These are phyloP conservation scores for Craterostigma plantagineum DNA, from an alignment of 257 asterid species.

Conservation along the genomic window DNA sequence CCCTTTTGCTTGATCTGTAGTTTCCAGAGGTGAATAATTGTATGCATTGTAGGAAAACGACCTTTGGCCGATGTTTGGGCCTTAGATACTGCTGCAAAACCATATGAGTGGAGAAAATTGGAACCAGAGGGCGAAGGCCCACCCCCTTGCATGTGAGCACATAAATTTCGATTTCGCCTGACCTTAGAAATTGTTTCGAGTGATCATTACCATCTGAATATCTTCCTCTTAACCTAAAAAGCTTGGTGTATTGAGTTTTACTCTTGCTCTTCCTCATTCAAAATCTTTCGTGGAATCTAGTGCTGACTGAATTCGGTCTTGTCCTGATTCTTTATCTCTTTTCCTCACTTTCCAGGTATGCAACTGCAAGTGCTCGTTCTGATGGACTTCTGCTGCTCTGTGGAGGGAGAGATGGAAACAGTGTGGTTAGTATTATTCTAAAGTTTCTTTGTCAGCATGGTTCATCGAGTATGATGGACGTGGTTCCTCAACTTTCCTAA, in stretches of 20 bases:
- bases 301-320: neutral
- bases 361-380: slow-evolving; percentile 98
- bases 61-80: slow-evolving; percentile 99
- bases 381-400: slow-evolving; percentile 98
- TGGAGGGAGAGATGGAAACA: slow-evolving; percentile 97
- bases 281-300: neutral
- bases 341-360: slow-evolving; percentile 44
- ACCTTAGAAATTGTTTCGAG: neutral
- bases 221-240: neutral
- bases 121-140: slow-evolving; percentile 99
- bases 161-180: slow-evolving; percentile 30
- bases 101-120: slow-evolving; percentile 94
- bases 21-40: slow-evolving; percentile 7
- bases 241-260: too few species aligned
- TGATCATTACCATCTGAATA: too few species aligned
- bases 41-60: slow-evolving; percentile 47
- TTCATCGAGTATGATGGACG: too few species aligned
- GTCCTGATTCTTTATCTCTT: slow-evolving; percentile 8
- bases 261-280: neutral
- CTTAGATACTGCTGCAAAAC: slow-evolving; percentile 98
- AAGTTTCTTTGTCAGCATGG: too few species aligned
- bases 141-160: slow-evolving; percentile 97
- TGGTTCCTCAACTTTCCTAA: too few species aligned
- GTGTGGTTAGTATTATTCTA: slow-evolving; percentile 45
- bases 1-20: slow-evolving; percentile 1